Evolutionary conservation across 305 asterid species (phyloP), one percentile per base, ranked within the genome.

Genomic region (Fraxinus latifolia): DNA sequence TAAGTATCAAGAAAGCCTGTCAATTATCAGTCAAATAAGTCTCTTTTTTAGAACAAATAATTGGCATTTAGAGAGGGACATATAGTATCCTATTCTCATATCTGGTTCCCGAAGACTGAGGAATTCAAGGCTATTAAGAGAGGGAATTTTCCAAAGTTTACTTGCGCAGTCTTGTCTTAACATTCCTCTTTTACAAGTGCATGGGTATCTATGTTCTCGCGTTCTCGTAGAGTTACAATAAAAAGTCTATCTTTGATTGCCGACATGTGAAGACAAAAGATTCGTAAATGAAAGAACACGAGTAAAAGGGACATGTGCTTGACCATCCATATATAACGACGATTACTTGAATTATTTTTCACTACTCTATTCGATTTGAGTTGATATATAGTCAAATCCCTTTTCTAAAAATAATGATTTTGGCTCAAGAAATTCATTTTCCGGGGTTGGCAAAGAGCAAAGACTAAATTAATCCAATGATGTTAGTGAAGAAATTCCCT

Each of bases 81-180:
- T 62, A 42, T 32, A 84, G 85, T 15, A 78, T 82, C 85, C 11
- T 74, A 78, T 85, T 81, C 87, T 78, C 39, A 42, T 84, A 80
- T 81, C 23, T 76, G 85, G 75, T 70, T 42, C 85, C 82, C 82
- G 76, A 68, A 82, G 62, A 60, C 71, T 19, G 77, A 75, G 83
- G 81, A 85, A 85, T 78, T 82, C 67, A 50, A 80, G 85, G 87
- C 68, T 82, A 36, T 50, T 47, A 78, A 77, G 42, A 80, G 31
- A 12, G 27, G 27, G 32, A 11, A 11, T 36, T 74, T 53, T 39
- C 21, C 7, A 58, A 83, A 79, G 32, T 79, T 34, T 36, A 33
- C 21, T 60, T 60, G 37, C 3, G 33, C 37, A 72, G n/a, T 68
- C 17, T 68, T 79, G 42, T 5, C 32, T 78, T 9, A 14, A 33